Base-by-base conservation (phyloP, 2,329 filamentous ascomycete genomes). In the Epichloe sylvatica region DNA sequence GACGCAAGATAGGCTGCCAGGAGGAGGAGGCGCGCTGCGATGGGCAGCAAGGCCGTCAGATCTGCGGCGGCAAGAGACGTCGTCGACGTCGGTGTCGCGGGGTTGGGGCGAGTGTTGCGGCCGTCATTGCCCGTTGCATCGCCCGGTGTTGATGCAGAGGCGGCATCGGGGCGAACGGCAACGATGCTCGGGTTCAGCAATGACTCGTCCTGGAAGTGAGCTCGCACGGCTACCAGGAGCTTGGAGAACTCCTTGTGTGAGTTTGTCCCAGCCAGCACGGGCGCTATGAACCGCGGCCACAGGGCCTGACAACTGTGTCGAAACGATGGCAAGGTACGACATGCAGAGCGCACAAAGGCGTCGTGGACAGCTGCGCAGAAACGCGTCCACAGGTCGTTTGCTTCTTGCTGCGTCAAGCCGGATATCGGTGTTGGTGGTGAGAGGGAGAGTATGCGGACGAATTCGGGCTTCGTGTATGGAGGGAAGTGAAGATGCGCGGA, bases 331-430 rank as follows among this genome's bases (percentile, higher is more conserved):
- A 97, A 73, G 37, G 91, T 89, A 46, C 89, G 81, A 1, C 84
- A 84, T 3, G 88, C 88, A 44, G 87, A 81, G 54, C 84, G 86
- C 45, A 84, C 80, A 12, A 97, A 73, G 1, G 90, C 81, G 62
- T 98, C 92, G 74, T 94, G 92, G 13, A 95, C 81, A 4, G 87
- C 86, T 45, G 80, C 80, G 53, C 83, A 80, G 70, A 94, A 97
- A 42, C 88, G 81, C 13, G 79, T 71, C 84, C 86, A 92, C 15
- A 91, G 76, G 66, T 84, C 84, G 23, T 68, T 63, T 9, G 83
- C 83, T 52, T 80, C 76, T 45, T 70, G 66, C 45, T 63, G 56
- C 2, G 69, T 72, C 21, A 70, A 81, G 67, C 71, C 80, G 59
- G 63, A 68, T 56, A 70, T 72, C 11, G 68, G 52, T 1, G 59